A percentile compares a stretch with the other conserved stretches of the same genome.
Conservation (phyloP, 2,329 filamentous ascomycete genomes). For the Sarocladium kiliense region DNA sequence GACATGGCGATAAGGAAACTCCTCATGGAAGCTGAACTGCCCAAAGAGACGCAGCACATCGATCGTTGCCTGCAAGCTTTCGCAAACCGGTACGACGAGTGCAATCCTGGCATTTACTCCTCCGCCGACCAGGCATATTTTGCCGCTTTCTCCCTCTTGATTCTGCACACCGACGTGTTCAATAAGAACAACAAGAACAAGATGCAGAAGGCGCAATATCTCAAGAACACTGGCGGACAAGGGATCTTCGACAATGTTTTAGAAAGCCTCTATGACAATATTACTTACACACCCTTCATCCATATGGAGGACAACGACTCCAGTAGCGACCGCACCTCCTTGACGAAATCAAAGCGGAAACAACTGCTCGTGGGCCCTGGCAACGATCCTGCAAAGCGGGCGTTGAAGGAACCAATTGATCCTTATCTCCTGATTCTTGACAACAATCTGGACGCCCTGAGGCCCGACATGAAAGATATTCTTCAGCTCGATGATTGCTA, state of each 20-base stretch:
- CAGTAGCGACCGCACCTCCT: slow-evolving; percentile 66
- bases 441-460: slow-evolving; percentile 73
- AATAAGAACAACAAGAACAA: slow-evolving; percentile 99
- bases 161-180: slow-evolving; percentile 97
- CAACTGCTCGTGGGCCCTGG: slow-evolving; percentile 62
- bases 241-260: slow-evolving; percentile 91
- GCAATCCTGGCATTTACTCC: slow-evolving; percentile 92
- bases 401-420: slow-evolving; percentile 80
- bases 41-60: slow-evolving; percentile 97
- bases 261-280: slow-evolving; percentile 97
- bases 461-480: slow-evolving; percentile 84
- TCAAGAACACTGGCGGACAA: slow-evolving; percentile 90
- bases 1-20: slow-evolving; percentile 97
- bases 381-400: slow-evolving; percentile 47
- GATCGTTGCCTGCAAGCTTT: slow-evolving; percentile 92
- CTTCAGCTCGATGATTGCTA: slow-evolving; percentile 92
- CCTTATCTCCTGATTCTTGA: slow-evolving; percentile 94
- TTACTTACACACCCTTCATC: slow-evolving; percentile 96
- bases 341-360: slow-evolving; percentile 67
- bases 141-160: slow-evolving; percentile 92
- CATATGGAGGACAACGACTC: slow-evolving; percentile 92
- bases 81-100: slow-evolving; percentile 95
- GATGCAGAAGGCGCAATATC: slow-evolving; percentile 93
- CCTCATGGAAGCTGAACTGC: slow-evolving; percentile 91
- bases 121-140: slow-evolving; percentile 95